Conservation (phyloP, 768 basidiomycete species). For the Amanita pseudoporphyria region DNA sequence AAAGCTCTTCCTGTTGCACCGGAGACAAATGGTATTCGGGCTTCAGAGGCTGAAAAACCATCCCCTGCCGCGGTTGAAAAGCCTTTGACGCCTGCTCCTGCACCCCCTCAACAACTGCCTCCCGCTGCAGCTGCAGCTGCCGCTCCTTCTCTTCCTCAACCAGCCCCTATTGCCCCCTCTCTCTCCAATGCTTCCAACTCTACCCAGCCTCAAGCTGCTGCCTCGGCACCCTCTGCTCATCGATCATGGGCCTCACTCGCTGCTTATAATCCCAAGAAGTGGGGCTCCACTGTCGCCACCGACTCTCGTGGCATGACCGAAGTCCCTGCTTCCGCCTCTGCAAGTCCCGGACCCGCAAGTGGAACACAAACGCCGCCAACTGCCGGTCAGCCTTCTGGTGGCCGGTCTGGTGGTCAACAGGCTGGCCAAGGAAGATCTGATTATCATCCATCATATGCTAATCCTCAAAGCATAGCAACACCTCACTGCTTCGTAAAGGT, state of each 20-base stretch:
- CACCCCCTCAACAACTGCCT: constrained; percentile 23
- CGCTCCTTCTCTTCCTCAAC: constrained; percentile 18
- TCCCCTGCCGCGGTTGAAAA: constrained; percentile 15
- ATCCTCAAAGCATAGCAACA: constrained; percentile 56
- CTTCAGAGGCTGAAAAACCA: constrained; percentile 30
- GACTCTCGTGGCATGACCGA: constrained; percentile 74
- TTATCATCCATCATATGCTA: constrained; percentile 36
- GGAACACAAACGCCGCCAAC: constrained; percentile 25
- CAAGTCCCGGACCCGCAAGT: constrained; percentile 32
- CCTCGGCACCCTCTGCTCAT: constrained; percentile 40
- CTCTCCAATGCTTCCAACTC: constrained; percentile 21
- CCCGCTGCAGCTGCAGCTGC: constrained; percentile 20
- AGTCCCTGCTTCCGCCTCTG: constrained; percentile 28
- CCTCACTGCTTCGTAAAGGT: constrained; percentile 93
- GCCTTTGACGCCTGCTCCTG: constrained; percentile 20
- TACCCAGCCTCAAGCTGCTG: constrained; percentile 18
- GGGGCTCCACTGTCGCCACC: constrained; percentile 75
- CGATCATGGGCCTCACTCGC: constrained; percentile 93
- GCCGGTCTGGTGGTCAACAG: constrained; percentile 21
- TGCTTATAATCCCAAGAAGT: constrained; percentile 71
- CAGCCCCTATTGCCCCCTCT: constrained; percentile 20
- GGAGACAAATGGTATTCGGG: constrained; percentile 26
- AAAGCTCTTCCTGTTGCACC: constrained; percentile 17
- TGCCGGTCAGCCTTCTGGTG: constrained; percentile 16
- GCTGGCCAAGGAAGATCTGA: constrained; percentile 21